Evolutionary conservation across 2,329 filamentous ascomycete genomes (phyloP).

Genomic region (Talaromyces piceae): DNA sequence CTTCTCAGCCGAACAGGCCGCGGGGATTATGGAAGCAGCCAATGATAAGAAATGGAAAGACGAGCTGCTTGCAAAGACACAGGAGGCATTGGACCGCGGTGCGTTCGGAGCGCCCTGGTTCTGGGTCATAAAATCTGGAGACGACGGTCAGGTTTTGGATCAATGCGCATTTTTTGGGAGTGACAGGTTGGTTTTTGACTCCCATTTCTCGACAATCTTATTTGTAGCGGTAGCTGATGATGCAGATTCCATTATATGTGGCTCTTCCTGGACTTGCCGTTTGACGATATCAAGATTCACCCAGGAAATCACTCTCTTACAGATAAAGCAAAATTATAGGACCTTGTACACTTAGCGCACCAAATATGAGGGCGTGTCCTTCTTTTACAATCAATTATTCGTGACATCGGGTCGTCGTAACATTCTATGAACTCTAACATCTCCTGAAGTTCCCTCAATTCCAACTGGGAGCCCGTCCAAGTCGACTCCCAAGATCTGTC

Average conservation of each 20-base stretch:
- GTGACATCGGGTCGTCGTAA: not conserved
- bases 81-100: slow-evolving; percentile 54
- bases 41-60: slow-evolving; percentile 45
- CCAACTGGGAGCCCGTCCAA: not conserved
- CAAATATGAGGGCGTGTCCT: not conserved
- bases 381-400: not conserved
- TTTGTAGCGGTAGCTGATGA: not conserved
- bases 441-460: not conserved
- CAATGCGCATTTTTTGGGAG: slow-evolving; percentile 63
- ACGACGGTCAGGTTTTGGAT: slow-evolving; percentile 36
- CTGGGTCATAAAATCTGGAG: slow-evolving; percentile 50
- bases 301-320: not conserved
- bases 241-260: slow-evolving; percentile 50
- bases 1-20: slow-evolving; percentile 48
- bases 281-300: slow-evolving; percentile 22
- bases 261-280: slow-evolving; percentile 51
- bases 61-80: slow-evolving; percentile 51
- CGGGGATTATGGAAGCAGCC: slow-evolving; percentile 46
- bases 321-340: not conserved
- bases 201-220: not conserved
- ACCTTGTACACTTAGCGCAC: not conserved
- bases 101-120: slow-evolving; percentile 75
- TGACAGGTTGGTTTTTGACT: slow-evolving; percentile 54
- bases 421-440: not conserved
- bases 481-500: not conserved